Evolutionary conservation across 768 basidiomycete genomes (phyloP).

Genomic region (Amanita rimosa): DNA sequence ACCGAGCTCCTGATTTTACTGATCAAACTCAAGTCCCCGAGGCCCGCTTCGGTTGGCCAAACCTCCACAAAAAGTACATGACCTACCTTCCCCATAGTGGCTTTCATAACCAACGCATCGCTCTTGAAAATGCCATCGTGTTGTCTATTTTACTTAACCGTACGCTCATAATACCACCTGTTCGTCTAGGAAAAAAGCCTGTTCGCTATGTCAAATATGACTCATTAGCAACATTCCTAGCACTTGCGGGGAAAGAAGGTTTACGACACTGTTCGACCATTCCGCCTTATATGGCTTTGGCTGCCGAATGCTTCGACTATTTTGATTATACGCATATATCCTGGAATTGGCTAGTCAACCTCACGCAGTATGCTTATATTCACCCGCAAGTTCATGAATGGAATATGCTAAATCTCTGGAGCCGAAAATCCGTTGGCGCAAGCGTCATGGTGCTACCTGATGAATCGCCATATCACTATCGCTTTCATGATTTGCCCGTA

Average conservation of each 20-base stretch:
- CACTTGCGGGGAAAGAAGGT: slow-evolving; percentile 39
- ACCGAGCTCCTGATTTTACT: slow-evolving; percentile 16
- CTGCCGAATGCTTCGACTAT: slow-evolving; percentile 52
- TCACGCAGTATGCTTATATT: slow-evolving; percentile 23
- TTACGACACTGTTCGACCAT: slow-evolving; percentile 37
- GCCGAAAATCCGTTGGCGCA: slow-evolving; percentile 21
- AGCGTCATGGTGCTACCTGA: slow-evolving; percentile 45
- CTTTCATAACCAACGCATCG: slow-evolving; percentile 80
- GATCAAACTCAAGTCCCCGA: slow-evolving; percentile 16
- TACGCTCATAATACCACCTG: slow-evolving; percentile 70
- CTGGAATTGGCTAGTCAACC: slow-evolving; percentile 62
- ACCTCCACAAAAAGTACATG: slow-evolving; percentile 35
- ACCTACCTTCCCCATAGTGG: slow-evolving; percentile 78
- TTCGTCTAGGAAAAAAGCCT: slow-evolving; percentile 51
- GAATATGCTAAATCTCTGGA: slow-evolving; percentile 38
- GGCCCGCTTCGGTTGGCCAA: slow-evolving; percentile 7
- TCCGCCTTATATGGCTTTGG: slow-evolving; percentile 20
- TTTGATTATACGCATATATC: slow-evolving; percentile 50
- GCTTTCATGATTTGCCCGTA: slow-evolving; percentile 38
- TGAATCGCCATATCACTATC: slow-evolving; percentile 46
- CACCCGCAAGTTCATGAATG: slow-evolving; percentile 38
- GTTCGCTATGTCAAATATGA: slow-evolving; percentile 49
- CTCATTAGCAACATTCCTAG: slow-evolving; percentile 32
- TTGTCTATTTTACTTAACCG: slow-evolving; percentile 60
- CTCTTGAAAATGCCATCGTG: slow-evolving; percentile 76